A percentile compares a stretch with the other conserved stretches of the same genome.
Evolutionary conservation across 2,329 filamentous ascomycete genomes (phyloP).

Genomic region (Sordariomycetes sp.): DNA sequence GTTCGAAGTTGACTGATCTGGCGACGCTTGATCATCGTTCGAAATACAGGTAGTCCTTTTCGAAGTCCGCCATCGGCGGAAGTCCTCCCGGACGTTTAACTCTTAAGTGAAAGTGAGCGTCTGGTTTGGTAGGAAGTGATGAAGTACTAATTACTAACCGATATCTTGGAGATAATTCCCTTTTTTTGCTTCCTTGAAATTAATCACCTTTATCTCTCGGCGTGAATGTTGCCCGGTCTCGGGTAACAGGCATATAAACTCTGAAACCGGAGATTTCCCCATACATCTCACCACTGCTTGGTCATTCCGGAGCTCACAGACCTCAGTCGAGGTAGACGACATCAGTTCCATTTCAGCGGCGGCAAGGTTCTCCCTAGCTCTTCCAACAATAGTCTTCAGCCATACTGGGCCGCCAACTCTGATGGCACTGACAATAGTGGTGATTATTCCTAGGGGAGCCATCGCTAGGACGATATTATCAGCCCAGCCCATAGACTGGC

Average conservation of each 20-base stretch:
- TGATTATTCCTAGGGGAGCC: slow-evolving; percentile 26
- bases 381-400: slow-evolving; percentile 25
- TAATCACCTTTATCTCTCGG: too few species aligned
- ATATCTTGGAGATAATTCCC: too few species aligned
- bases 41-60: too few species aligned
- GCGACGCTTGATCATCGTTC: too few species aligned
- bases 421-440: slow-evolving; percentile 19
- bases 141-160: too few species aligned
- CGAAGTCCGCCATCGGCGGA: too few species aligned
- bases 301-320: slow-evolving; percentile 25
- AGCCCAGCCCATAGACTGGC: slow-evolving; percentile 15
- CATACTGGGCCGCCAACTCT: slow-evolving; percentile 17
- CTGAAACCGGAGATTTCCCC: slow-evolving; percentile 20
- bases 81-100: too few species aligned
- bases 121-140: too few species aligned
- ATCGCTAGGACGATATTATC: slow-evolving; percentile 19
- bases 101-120: too few species aligned
- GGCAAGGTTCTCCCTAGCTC: slow-evolving; percentile 21
- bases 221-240: too few species aligned
- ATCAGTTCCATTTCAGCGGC: slow-evolving; percentile 24
- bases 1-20: too few species aligned
- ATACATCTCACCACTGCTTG: slow-evolving; percentile 19
- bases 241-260: slow-evolving; percentile 11
- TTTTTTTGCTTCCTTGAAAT: too few species aligned
- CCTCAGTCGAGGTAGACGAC: slow-evolving; percentile 26